Evolutionary conservation across 2,329 filamentous ascomycete genomes (phyloP).

Genomic region (Mariannaea elegans): DNA sequence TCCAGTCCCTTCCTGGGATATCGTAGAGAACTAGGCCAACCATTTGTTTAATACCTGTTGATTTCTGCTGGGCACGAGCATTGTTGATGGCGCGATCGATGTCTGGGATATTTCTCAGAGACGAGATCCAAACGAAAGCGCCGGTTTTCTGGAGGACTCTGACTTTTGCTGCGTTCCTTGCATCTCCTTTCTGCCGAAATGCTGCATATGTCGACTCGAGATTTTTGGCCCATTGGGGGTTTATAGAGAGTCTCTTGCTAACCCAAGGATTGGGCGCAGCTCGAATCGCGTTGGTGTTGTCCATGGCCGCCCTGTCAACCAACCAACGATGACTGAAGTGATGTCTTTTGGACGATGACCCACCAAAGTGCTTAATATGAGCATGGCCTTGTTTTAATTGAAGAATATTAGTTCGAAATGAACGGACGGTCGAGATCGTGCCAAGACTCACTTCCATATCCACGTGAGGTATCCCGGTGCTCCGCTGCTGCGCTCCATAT

Average conservation of each 20-base stretch:
- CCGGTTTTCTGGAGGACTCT: conserved; percentile 4
- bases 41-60: conserved; percentile 4
- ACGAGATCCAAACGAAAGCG: conserved; percentile 20
- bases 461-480: not conserved
- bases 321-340: not conserved
- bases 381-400: not conserved
- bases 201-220: conserved; percentile 2
- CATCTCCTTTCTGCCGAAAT: conserved; percentile 1
- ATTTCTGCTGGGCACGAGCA: conserved; percentile 1
- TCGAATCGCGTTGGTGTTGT: not conserved
- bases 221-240: conserved; percentile 12
- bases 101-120: conserved; percentile 3
- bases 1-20: conserved; percentile 14
- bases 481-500: not conserved
- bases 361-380: not conserved
- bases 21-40: conserved; percentile 17
- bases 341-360: not conserved
- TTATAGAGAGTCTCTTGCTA: conserved; percentile 5
- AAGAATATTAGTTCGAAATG: not conserved
- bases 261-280: conserved; percentile 9
- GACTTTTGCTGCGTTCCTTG: conserved; percentile 13
- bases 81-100: conserved; percentile 9
- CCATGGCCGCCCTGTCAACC: not conserved
- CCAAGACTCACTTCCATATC: conserved; percentile 3
- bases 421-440: not conserved